phyloP scores from a whole-genome alignment of 805 yeast genomes.

The Sugiyamaella floridensis region DNA sequence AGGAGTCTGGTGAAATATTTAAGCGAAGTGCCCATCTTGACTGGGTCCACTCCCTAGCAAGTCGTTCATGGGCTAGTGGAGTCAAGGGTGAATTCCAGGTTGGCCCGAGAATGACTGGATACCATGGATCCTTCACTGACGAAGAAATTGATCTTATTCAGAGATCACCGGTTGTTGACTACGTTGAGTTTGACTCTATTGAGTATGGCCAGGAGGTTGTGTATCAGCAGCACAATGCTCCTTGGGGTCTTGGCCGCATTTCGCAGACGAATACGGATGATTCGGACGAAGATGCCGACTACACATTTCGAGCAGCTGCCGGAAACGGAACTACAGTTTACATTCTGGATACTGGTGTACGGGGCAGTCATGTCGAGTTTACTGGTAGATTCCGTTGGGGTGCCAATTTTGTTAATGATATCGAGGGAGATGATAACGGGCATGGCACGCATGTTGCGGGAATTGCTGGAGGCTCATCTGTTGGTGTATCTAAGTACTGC shows the following conservation, averaged over 20 bases:
- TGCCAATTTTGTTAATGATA: constrained; percentile 66
- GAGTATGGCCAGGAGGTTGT: constrained; percentile 56
- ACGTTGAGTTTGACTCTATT: constrained; percentile 63
- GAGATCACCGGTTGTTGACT: constrained; percentile 47
- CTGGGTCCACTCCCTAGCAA: constrained; percentile 13
- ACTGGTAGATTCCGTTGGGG: constrained; percentile 85
- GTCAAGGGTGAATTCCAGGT: constrained; percentile 4
- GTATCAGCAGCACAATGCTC: constrained; percentile 67
- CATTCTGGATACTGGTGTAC: constrained; percentile 85
- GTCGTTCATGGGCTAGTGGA: constrained; percentile 1
- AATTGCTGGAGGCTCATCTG: constrained; percentile 82
- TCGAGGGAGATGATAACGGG: constrained; percentile 79
- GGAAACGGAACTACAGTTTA: constrained; percentile 84
- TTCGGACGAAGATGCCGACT: constrained; percentile 64
- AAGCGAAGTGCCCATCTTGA: constrained; percentile 5
- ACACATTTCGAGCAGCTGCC: constrained; percentile 62
- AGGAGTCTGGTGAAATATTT: neutral
- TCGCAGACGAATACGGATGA: constrained; percentile 64
- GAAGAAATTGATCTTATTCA: constrained; percentile 40
- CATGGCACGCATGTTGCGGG: constrained; percentile 99
- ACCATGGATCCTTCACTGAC: constrained; percentile 41
- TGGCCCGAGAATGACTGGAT: constrained; percentile 28
- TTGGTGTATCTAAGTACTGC: constrained; percentile 57
- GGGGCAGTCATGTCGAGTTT: constrained; percentile 67
- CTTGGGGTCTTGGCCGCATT: constrained; percentile 91